Conservation (phyloP, 495 filamentous ascomycete species). For the Hypomontagnella monticulosa region DNA sequence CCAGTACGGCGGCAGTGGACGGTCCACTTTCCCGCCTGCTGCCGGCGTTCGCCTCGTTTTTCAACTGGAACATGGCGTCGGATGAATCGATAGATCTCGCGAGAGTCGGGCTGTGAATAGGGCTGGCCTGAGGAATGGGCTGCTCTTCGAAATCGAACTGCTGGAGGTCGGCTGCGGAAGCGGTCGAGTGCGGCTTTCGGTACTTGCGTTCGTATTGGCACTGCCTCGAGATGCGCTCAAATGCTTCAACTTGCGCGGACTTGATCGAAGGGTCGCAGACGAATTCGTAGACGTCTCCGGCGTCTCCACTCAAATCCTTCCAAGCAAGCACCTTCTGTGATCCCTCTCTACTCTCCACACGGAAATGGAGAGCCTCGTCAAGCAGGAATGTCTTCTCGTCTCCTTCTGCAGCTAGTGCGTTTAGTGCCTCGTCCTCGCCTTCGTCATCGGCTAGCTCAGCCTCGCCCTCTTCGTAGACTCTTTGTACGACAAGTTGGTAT, state of each 20-base stretch:
- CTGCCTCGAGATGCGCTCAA: conserved; percentile 84
- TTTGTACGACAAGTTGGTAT: conserved; percentile 94
- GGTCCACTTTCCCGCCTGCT: conserved; percentile 46
- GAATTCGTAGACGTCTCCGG: conserved; percentile 94
- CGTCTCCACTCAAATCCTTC: conserved; percentile 93
- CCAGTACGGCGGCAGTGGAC: conserved; percentile 9
- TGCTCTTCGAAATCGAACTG: conserved; percentile 85
- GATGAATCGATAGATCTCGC: conserved; percentile 57
- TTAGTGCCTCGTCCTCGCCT: conserved; percentile 76
- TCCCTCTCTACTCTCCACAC: conserved; percentile 79
- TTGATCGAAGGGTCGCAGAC: conserved; percentile 82
- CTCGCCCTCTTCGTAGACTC: conserved; percentile 97
- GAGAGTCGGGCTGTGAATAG: conserved; percentile 70
- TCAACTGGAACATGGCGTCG: conserved; percentile 56
- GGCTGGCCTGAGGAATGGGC: conserved; percentile 84
- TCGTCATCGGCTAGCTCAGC: conserved; percentile 89
- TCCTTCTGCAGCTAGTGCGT: conserved; percentile 73
- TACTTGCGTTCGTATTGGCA: conserved; percentile 98
- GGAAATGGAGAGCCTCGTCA: conserved; percentile 89
- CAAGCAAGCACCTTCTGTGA: conserved; percentile 88
- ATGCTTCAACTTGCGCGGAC: conserved; percentile 75
- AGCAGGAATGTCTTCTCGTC: conserved; percentile 98
- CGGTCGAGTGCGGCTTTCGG: conserved; percentile 77
- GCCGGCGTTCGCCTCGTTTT: conserved; percentile 47
- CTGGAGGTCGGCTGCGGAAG: conserved; percentile 80